These are phyloP conservation scores for Collybiopsis luxurians DNA, from an alignment of 768 basidiomycete genomes.

Conservation along the genomic window DNA sequence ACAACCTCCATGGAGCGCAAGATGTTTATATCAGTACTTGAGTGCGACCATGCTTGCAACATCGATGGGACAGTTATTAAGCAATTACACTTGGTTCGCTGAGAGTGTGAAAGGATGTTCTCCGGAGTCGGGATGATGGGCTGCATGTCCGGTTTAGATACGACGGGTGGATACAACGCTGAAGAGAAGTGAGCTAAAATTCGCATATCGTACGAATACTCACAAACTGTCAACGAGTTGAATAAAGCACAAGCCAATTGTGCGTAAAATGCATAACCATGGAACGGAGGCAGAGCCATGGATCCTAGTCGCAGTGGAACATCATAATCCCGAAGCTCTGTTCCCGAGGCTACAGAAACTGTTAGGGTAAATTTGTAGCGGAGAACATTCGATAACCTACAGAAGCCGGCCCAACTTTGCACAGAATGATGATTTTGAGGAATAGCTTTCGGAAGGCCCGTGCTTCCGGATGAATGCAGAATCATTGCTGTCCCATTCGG, in stretches of 20 bases:
- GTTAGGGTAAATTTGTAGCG: not conserved
- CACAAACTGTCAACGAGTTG: slow-evolving; percentile 13
- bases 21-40: slow-evolving; percentile 18
- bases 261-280: slow-evolving; percentile 22
- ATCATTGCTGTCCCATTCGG: slow-evolving; percentile 20
- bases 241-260: slow-evolving; percentile 25
- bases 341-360: not conserved
- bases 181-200: too few relatives aligned
- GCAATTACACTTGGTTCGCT: slow-evolving; percentile 15
- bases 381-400: not conserved
- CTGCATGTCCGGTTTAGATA: slow-evolving; percentile 9
- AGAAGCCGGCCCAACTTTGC: slow-evolving; percentile 19
- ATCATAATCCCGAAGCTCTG: slow-evolving; percentile 13
- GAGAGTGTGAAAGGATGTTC: slow-evolving; percentile 29
- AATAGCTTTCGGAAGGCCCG: slow-evolving; percentile 36
- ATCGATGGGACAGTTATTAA: slow-evolving; percentile 27
- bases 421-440: slow-evolving; percentile 20
- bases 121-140: slow-evolving; percentile 34
- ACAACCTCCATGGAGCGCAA: slow-evolving; percentile 24
- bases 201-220: too few relatives aligned
- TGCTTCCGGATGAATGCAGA: slow-evolving; percentile 40
- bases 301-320: slow-evolving; percentile 12
- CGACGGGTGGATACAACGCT: slow-evolving; percentile 26
- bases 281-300: slow-evolving; percentile 32
- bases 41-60: slow-evolving; percentile 25